These are phyloP conservation scores for Cercospora citrullina DNA, from an alignment of 2,329 filamentous ascomycete species.

Conservation along the genomic window DNA sequence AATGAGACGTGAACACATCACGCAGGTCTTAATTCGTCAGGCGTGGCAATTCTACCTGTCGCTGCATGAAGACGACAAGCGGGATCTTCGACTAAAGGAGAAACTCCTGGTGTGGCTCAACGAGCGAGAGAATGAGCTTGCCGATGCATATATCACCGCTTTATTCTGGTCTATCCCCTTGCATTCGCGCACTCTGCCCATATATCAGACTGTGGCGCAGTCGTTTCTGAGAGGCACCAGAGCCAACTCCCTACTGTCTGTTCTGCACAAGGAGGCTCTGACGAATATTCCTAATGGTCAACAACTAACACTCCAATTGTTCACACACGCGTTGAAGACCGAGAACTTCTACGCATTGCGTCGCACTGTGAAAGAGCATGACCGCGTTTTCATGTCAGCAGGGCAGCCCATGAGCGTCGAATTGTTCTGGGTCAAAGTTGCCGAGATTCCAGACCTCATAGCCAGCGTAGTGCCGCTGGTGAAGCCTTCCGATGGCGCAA, in stretches of 20 bases:
- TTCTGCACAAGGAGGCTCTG: conserved; percentile 34
- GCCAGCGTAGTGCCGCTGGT: not conserved
- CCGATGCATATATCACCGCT: conserved; percentile 27
- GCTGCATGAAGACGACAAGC: conserved; percentile 29
- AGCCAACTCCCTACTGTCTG: conserved; percentile 19
- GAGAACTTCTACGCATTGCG: not conserved
- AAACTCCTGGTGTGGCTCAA: conserved; percentile 35
- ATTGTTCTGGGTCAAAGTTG: conserved; percentile 16
- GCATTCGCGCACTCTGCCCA: conserved; percentile 21
- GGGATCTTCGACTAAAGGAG: conserved; percentile 29
- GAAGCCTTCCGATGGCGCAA: not conserved
- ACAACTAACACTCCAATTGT: conserved; percentile 11
- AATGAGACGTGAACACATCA: not conserved
- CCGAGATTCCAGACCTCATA: conserved; percentile 4
- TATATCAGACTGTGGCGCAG: conserved; percentile 28
- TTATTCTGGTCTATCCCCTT: conserved; percentile 33
- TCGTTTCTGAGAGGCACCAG: conserved; percentile 24
- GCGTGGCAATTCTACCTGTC: conserved; percentile 43
- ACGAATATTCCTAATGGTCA: conserved; percentile 25
- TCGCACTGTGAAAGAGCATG: conserved; percentile 1
- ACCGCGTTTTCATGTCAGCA: not conserved
- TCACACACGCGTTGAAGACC: not conserved
- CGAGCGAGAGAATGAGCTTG: conserved; percentile 18
- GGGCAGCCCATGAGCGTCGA: not conserved
- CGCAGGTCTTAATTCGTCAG: not conserved